phyloP scores from a whole-genome alignment of 2,329 filamentous ascomycete species.

The Fusarium nelsonii region DNA sequence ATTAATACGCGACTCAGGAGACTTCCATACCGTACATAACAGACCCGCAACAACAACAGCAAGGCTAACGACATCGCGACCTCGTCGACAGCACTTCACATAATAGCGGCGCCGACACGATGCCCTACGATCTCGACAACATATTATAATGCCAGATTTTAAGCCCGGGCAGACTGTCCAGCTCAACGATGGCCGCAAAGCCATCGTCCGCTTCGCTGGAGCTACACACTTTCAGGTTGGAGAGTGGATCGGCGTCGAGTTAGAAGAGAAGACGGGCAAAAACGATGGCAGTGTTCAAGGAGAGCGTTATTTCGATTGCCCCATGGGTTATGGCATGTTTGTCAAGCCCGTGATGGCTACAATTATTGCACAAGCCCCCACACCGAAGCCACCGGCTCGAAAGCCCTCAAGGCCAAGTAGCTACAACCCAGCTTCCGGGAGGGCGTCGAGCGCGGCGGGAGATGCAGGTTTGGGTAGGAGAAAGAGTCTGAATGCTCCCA shows the following conservation, averaged over 20 bases:
- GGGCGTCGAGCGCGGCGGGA: conserved; percentile 57
- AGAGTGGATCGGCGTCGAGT: conserved; percentile 90
- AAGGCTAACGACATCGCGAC: conserved; percentile 7
- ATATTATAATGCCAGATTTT: conserved; percentile 64
- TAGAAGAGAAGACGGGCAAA: conserved; percentile 85
- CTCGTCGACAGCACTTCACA: conserved; percentile 7
- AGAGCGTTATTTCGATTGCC: conserved; percentile 89
- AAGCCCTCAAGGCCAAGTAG: conserved; percentile 64
- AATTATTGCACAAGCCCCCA: conserved; percentile 64
- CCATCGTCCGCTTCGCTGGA: conserved; percentile 84
- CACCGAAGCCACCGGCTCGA: conserved; percentile 55
- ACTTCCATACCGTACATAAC: conserved; percentile 8
- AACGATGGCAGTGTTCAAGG: conserved; percentile 94
- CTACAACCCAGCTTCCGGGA: conserved; percentile 57
- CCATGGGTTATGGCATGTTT: conserved; percentile 83
- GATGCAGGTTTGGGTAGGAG: conserved; percentile 70
- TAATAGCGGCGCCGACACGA: conserved; percentile 47
- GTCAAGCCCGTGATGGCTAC: conserved; percentile 78
- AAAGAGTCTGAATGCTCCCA: conserved; percentile 78
- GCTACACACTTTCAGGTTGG: conserved; percentile 82
- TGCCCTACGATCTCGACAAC: conserved; percentile 48
- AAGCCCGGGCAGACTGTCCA: conserved; percentile 79
- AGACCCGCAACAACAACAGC: conserved; percentile 15
- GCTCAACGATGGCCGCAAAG: conserved; percentile 82
- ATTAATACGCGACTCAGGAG: conserved; percentile 43